phyloP scores from a whole-genome alignment of 352 stramenopile genomes.

The Phytophthora hibernalis region DNA sequence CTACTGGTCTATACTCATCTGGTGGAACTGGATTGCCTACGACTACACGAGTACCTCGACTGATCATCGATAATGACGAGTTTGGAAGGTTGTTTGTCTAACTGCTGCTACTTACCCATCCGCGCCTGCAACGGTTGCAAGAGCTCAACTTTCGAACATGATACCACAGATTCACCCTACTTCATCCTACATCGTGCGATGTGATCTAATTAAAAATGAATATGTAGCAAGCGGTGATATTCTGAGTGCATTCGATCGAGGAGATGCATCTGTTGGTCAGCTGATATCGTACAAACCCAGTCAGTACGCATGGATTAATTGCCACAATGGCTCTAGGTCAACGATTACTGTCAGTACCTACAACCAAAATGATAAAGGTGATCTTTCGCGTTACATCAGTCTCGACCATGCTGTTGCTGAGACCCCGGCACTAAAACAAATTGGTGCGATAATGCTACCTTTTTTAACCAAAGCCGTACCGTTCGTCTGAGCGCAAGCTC shows the following conservation, averaged over 20 bases:
- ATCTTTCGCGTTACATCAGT: not conserved
- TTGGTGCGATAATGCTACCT: not conserved
- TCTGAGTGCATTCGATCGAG: not conserved
- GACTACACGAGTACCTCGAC: conserved; percentile 7
- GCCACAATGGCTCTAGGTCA: conserved; percentile 6
- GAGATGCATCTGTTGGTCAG: conserved; percentile 3
- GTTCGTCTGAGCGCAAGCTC: too few relatives aligned
- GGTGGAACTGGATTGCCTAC: conserved; percentile 11
- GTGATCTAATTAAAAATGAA: not conserved
- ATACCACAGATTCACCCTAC: not conserved
- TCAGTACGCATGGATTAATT: conserved; percentile 15
- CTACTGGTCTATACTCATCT: conserved; percentile 10
- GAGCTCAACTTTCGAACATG: not conserved
- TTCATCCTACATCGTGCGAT: too few relatives aligned
- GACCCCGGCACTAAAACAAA: not conserved
- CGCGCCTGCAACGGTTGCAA: not conserved
- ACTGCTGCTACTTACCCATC: conserved; percentile 8
- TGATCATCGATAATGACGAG: conserved; percentile 12
- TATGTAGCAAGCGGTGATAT: not conserved
- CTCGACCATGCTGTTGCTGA: conserved; percentile 16
- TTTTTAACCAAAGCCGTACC: not conserved
- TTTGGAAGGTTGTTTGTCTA: conserved; percentile 18
- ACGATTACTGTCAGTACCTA: conserved; percentile 18
- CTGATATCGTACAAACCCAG: conserved; percentile 15
- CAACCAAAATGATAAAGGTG: conserved; percentile 2